These are phyloP conservation scores for Salmacisia buchloeana DNA, from an alignment of 1,284 basidiomycete species.

Conservation along the genomic window DNA sequence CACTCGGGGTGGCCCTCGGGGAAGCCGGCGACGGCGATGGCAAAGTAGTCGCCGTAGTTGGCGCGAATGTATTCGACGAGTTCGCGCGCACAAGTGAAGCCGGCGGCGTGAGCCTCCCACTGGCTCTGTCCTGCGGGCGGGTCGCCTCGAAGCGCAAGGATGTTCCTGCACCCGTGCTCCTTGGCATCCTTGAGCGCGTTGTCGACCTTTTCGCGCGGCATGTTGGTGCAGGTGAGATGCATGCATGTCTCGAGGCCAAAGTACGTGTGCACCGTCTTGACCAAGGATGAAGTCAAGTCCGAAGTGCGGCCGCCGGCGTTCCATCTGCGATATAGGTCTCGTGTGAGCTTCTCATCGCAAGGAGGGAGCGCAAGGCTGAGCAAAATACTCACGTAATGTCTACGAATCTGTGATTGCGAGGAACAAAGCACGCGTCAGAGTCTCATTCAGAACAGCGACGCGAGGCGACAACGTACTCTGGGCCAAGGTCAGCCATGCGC, in stretches of 20 bases:
- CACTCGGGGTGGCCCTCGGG: constrained; percentile 62
- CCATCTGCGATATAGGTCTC: background rate
- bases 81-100: constrained; percentile 44
- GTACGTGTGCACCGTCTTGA: constrained; percentile 65
- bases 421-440: background rate
- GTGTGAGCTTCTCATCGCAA: too few relatives aligned
- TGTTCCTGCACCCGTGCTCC: constrained; percentile 81
- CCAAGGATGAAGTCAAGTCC: constrained; percentile 62
- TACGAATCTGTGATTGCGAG: constrained; percentile 1
- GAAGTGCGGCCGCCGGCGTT: constrained; percentile 77
- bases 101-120: constrained; percentile 43
- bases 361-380: background rate
- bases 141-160: constrained; percentile 80
- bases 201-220: constrained; percentile 90
- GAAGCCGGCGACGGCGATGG: constrained; percentile 48
- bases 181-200: constrained; percentile 88
- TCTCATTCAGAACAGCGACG: background rate
- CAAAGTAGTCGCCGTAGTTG: constrained; percentile 48
- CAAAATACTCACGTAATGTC: constrained; percentile 5
- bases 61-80: constrained; percentile 47
- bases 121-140: constrained; percentile 54
- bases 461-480: constrained; percentile 69
- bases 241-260: constrained; percentile 50
- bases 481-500: constrained; percentile 89
- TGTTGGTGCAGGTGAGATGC: constrained; percentile 51